These are phyloP conservation scores for Calycina herbarum DNA, from an alignment of 2,329 filamentous ascomycete species.

Conservation along the genomic window DNA sequence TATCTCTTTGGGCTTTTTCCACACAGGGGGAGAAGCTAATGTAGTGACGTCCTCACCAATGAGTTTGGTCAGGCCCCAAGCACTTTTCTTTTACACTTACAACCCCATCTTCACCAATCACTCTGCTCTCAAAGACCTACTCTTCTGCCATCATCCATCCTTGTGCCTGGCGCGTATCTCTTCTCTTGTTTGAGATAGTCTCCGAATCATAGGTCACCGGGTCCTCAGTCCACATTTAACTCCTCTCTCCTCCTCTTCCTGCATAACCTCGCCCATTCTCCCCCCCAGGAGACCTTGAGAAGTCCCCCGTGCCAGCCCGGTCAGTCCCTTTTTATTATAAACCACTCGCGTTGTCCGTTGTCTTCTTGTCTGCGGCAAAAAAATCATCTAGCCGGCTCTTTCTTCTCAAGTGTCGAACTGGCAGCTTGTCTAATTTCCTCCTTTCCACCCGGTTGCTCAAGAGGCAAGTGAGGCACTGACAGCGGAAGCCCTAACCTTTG, in stretches of 20 bases:
- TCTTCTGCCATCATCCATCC: neutral
- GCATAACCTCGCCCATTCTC: neutral
- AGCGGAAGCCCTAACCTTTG: slow-evolving; percentile 11
- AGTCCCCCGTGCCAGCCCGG: neutral
- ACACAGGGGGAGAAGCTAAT: neutral
- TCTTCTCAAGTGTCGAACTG: neutral
- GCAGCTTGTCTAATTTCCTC: neutral
- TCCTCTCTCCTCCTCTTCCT: neutral
- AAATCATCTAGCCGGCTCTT: neutral
- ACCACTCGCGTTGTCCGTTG: neutral
- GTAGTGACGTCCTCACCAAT: neutral
- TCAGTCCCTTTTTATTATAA: neutral
- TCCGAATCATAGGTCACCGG: slow-evolving; percentile 8
- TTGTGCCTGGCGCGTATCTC: slow-evolving; percentile 23
- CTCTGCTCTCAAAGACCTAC: neutral
- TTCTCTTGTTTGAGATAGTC: slow-evolving; percentile 16
- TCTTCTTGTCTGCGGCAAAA: neutral
- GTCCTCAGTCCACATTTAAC: neutral
- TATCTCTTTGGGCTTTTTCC: neutral
- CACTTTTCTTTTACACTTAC: neutral
- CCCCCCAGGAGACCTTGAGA: neutral
- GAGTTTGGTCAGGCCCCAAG: neutral
- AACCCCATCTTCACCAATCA: neutral
- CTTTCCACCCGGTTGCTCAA: neutral
- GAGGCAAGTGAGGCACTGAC: slow-evolving; percentile 24